A percentile compares a stretch with the other conserved stretches of the same genome.
These are phyloP conservation scores for Brassica carinata DNA, from an alignment of 345 rosid species.

Conservation along the genomic window DNA sequence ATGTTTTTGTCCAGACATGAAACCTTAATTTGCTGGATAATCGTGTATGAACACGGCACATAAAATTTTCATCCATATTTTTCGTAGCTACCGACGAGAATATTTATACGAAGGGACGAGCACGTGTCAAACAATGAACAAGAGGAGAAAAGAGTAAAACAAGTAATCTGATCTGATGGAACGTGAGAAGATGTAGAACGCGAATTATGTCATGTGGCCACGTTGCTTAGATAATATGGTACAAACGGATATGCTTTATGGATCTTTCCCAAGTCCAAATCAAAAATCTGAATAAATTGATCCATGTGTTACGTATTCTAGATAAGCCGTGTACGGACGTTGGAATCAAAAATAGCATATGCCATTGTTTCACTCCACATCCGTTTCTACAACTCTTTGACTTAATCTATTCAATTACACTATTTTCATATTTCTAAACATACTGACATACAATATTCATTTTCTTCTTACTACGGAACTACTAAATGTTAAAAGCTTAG, in stretches of 20 bases:
- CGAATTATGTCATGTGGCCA: constrained; percentile 20
- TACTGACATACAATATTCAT: not conserved
- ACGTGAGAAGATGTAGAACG: constrained; percentile 24
- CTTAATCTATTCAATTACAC: not conserved
- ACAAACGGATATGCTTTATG: constrained; percentile 33
- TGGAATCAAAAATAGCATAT: constrained; percentile 18
- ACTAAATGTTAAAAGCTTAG: not conserved
- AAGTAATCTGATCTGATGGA: constrained; percentile 9
- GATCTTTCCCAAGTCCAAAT: constrained; percentile 11
- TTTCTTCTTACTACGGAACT: not conserved
- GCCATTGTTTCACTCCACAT: constrained; percentile 10
- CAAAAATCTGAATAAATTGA: not conserved
- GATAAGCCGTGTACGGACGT: constrained; percentile 26
- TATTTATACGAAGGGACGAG: not conserved
- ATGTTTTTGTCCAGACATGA: constrained; percentile 10
- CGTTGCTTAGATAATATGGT: constrained; percentile 21
- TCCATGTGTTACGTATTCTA: constrained; percentile 8
- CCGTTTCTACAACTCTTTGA: not conserved
- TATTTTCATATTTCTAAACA: not conserved
- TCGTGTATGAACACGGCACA: not conserved
- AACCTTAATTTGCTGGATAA: not conserved
- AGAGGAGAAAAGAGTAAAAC: constrained; percentile 21
- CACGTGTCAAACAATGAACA: constrained; percentile 28
- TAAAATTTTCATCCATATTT: constrained; percentile 5
- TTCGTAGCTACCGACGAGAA: constrained; percentile 13